Evolutionary conservation across 2,329 filamentous ascomycete genomes (phyloP), one percentile per base, ranked within the genome.

Genomic region (Stemphylium lycopersici): DNA sequence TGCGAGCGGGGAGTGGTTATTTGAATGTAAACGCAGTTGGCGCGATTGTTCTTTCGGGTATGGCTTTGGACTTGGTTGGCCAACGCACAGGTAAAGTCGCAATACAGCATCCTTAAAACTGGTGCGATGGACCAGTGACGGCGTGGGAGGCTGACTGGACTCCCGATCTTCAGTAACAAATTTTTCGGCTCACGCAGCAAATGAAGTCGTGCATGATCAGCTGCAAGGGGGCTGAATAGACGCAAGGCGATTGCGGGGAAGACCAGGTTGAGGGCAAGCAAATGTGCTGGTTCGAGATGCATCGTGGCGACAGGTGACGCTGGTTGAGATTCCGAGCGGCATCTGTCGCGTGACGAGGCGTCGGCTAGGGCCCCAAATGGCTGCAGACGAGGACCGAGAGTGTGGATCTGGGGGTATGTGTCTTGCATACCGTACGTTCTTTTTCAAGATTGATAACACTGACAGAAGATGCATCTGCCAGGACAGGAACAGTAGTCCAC

Each of bases 231-330:
- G 65, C 59, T 59, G 59, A 60, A 40, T 39, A 63, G 42, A 67
- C 41, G 67, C 65, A 62, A 70, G 67, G 61, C 55, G 63, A 72
- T 70, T 75, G 73, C 72, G 73, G 73, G 72, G 73, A 74, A 75
- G 61, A 58, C 63, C 50, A 69, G 61, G 65, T 61, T 59, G 42
- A 48, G 45, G 61, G 49, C 57, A 48, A 52, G 48, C 48, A 56
- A 52, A 44, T 36, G 53, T 42, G 44, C 15, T 52, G 39, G 47
- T 29, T 52, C 41, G 49, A 49, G 55, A 45, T 33, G 58, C 56
- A 55, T 59, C 38, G 64, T 65, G 63, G 66, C 65, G 58, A 62
- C 48, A 58, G 47, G 59, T 63, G 62, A 62, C 55, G 56, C 59
- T 65, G 59, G 41, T 64, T 65, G 66, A 60, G 62, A 61, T 62